Percentiles rank a stretch among this genome's conserved stretches.
These are phyloP conservation scores for Tripidium arundinaceum DNA, from an alignment of 202 grass and related monocot genomes.

Conservation along the genomic window DNA sequence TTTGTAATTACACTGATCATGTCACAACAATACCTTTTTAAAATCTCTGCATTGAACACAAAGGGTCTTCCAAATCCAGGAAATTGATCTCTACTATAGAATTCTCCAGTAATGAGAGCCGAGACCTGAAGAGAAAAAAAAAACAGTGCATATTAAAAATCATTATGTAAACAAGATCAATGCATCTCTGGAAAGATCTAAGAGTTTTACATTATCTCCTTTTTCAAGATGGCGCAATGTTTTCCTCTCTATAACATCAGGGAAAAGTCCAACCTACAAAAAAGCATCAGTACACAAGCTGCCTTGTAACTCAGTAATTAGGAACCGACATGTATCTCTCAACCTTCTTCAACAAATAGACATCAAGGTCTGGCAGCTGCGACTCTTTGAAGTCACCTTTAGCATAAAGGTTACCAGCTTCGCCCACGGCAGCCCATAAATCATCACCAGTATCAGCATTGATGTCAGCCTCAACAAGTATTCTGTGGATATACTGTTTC, in stretches of 20 bases:
- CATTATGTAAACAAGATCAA: not conserved
- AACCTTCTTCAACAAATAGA: constrained; percentile 92
- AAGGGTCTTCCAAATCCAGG: constrained; percentile 95
- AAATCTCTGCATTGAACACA: constrained; percentile 72
- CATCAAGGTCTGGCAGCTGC: constrained; percentile 54
- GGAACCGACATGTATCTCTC: constrained; percentile 17
- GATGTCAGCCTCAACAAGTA: constrained; percentile 82
- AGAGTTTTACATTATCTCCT: constrained; percentile 64
- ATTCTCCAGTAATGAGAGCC: constrained; percentile 89
- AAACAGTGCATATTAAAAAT: constrained; percentile 2
- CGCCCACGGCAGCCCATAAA: constrained; percentile 65
- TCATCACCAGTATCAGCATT: constrained; percentile 38
- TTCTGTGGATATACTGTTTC: constrained; percentile 79
- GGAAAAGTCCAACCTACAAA: constrained; percentile 92
- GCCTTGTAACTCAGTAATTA: constrained; percentile 12
- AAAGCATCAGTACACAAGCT: constrained; percentile 43
- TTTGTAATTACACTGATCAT: constrained; percentile 8
- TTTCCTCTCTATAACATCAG: constrained; percentile 89
- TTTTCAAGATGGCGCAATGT: constrained; percentile 68
- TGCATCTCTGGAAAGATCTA: not conserved
- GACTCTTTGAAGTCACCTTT: constrained; percentile 73
- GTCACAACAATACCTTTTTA: constrained; percentile 57
- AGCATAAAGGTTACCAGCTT: constrained; percentile 70
- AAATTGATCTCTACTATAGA: constrained; percentile 92
- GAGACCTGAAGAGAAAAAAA: constrained; percentile 51